A percentile compares a stretch with the other conserved stretches of the same genome.
Evolutionary conservation across 495 filamentous ascomycete species (phyloP).

Genomic region (Viridothelium virens): DNA sequence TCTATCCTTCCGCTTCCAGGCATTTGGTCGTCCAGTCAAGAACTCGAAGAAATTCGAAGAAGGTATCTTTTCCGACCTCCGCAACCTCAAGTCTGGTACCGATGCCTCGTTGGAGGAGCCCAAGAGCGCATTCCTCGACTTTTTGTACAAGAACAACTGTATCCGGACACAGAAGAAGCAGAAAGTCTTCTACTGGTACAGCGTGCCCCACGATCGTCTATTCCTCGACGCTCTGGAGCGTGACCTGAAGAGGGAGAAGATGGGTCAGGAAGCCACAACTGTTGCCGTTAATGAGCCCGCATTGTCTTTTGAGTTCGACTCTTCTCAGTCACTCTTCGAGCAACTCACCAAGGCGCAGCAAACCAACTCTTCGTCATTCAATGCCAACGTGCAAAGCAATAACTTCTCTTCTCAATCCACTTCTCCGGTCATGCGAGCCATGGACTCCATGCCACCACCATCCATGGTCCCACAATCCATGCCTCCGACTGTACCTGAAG

Average conservation of each 20-base stretch:
- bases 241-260: constrained; percentile 97
- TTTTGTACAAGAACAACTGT: constrained; percentile 99
- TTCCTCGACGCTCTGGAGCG: constrained; percentile 96
- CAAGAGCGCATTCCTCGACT: constrained; percentile 96
- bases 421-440: constrained; percentile 78
- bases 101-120: constrained; percentile 99
- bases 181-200: constrained; percentile 99
- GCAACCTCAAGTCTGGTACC: constrained; percentile 95
- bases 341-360: constrained; percentile 99
- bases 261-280: constrained; percentile 95
- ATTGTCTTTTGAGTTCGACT: constrained; percentile 97
- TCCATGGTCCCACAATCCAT: constrained; percentile 55
- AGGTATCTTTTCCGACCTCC: constrained; percentile 96
- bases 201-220: constrained; percentile 92
- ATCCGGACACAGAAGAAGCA: constrained; percentile 99
- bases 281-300: constrained; percentile 93
- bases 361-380: constrained; percentile 93
- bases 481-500: constrained; percentile 61
- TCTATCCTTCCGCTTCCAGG: constrained; percentile 95
- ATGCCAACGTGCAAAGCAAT: constrained; percentile 63
- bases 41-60: constrained; percentile 99
- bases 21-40: constrained; percentile 95
- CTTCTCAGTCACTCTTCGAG: constrained; percentile 96
- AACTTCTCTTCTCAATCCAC: constrained; percentile 64
- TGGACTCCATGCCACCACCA: constrained; percentile 81